These are phyloP conservation scores for Acanthamoeba castellanii DNA, from an alignment of 208 protist species.

Conservation along the genomic window DNA sequence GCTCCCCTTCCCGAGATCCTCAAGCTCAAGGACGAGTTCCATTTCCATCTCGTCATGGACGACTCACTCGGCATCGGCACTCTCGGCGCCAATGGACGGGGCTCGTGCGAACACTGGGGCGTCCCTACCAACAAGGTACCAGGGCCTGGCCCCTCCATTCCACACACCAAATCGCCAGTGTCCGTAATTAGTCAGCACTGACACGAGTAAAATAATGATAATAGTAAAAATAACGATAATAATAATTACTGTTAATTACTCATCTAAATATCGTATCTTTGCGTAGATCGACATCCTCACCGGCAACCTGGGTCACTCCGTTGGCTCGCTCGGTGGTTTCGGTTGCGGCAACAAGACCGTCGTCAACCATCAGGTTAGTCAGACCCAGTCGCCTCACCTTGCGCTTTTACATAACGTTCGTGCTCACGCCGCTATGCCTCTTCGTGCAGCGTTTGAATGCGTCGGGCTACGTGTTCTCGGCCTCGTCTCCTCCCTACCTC, in stretches of 20 bases:
- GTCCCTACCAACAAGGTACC: slow-evolving; percentile 90
- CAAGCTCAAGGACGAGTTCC: slow-evolving; percentile 95
- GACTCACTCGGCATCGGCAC: slow-evolving; percentile 96
- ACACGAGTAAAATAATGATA: not conserved
- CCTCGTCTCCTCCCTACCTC: slow-evolving; percentile 96
- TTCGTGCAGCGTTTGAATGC: slow-evolving; percentile 92
- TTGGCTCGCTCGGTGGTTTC: slow-evolving; percentile 96
- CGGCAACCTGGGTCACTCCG: slow-evolving; percentile 92
- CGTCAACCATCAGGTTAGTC: slow-evolving; percentile 91
- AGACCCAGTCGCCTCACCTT: not conserved
- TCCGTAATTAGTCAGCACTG: not conserved
- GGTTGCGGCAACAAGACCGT: slow-evolving; percentile 92
- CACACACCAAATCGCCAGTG: not conserved
- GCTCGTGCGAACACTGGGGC: slow-evolving; percentile 95
- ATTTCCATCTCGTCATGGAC: slow-evolving; percentile 97
- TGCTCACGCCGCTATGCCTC: not conserved
- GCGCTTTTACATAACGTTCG: not conserved
- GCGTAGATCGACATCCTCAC: slow-evolving; percentile 90
- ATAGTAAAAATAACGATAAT: no score
- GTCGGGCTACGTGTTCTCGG: slow-evolving; percentile 97
- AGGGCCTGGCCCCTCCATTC: slow-evolving; percentile 74
- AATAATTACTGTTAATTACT: slow-evolving; percentile 71
- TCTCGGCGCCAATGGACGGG: slow-evolving; percentile 95
- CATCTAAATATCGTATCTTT: not conserved
- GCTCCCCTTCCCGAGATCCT: slow-evolving; percentile 93